Base-by-base conservation (phyloP, 2,329 filamentous ascomycete genomes). In the Monilinia laxa region DNA sequence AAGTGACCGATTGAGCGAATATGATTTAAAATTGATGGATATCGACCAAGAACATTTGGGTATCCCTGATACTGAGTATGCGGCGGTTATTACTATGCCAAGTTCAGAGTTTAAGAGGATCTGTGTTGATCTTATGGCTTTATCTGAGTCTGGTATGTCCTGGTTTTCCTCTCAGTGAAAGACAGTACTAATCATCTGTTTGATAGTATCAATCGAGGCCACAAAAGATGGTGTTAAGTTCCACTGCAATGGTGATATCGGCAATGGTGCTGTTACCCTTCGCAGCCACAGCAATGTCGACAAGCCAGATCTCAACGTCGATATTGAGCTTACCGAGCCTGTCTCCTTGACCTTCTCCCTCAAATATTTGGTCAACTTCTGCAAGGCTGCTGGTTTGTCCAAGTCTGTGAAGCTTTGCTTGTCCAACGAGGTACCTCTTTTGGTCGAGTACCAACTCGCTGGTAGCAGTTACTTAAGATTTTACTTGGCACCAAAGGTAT, bases 1-100 rank as follows among this genome's bases (percentile, higher is more conserved):
- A 77, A 91, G 87, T 75, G 95, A 99, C 80, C 87, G 95, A 73
- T 87, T 99, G 77, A 96, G 92, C 86, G 96, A 99, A 84, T 99
- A 99, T 80, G 95, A 99, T 80, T 91, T 99, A 81, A 99, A 99
- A 86, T 88, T 99, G 79, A 99, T 99, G 95, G 95, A 99, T 79
- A 99, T 99, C 79, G 95, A 99, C 81, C 96, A 99, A 83, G 95
- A 99, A 85, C 95, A 99, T 80, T 83, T 99, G 80, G 95, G 95
- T 70, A 99, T 99, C 75, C 95, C 95, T 20, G 94, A 99, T 75
- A 99, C 96, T n/a, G 95, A 99, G 76, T 99, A 99, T 77, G 90
- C 93, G 51, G 91, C 95, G 58, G 95, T 91, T 23, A 91, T 99
- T 71, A 83, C 86, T 65, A 93, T 99, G 92, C 94, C 95, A 18